Conservation (phyloP, 345 rosid genomes). For the Ceriops tagal region DNA sequence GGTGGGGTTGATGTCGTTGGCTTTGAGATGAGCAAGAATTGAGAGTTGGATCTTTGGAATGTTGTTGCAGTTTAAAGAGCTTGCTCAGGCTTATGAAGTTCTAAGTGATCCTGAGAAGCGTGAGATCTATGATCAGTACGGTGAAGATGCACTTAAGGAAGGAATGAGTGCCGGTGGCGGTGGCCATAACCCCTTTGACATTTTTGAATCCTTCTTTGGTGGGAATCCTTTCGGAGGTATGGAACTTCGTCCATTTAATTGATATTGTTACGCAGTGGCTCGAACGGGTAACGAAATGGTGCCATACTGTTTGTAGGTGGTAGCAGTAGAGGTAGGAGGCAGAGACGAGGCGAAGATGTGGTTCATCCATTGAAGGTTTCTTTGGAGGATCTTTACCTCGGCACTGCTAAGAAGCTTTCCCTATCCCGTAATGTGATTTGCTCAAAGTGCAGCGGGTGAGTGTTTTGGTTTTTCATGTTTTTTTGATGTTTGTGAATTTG, state of each 20-base stretch:
- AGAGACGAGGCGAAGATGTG: conserved; percentile 85
- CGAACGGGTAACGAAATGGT: background rate
- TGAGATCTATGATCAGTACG: conserved; percentile 79
- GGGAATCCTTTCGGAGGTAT: conserved; percentile 68
- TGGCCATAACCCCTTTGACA: conserved; percentile 85
- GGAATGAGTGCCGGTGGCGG: conserved; percentile 77
- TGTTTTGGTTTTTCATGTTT: background rate
- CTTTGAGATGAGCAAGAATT: background rate
- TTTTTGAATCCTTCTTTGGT: conserved; percentile 79
- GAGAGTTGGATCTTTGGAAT: background rate
- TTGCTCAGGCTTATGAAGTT: conserved; percentile 89
- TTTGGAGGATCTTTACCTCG: conserved; percentile 72
- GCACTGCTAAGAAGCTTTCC: conserved; percentile 78
- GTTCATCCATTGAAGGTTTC: conserved; percentile 77
- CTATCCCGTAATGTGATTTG: conserved; percentile 77
- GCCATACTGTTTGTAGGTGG: conserved; percentile 38
- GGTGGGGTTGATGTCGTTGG: background rate
- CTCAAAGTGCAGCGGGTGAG: conserved; percentile 80
- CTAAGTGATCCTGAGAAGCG: conserved; percentile 90
- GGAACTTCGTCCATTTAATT: background rate
- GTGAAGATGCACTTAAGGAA: conserved; percentile 94
- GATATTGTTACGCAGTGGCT: background rate
- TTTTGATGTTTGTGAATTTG: background rate
- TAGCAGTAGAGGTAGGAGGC: conserved; percentile 70
- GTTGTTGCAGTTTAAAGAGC: conserved; percentile 71